A percentile compares a stretch with the other conserved stretches of the same genome.
phyloP scores from a whole-genome alignment of 257 asterid species.

The Solanum stenotomum region DNA sequence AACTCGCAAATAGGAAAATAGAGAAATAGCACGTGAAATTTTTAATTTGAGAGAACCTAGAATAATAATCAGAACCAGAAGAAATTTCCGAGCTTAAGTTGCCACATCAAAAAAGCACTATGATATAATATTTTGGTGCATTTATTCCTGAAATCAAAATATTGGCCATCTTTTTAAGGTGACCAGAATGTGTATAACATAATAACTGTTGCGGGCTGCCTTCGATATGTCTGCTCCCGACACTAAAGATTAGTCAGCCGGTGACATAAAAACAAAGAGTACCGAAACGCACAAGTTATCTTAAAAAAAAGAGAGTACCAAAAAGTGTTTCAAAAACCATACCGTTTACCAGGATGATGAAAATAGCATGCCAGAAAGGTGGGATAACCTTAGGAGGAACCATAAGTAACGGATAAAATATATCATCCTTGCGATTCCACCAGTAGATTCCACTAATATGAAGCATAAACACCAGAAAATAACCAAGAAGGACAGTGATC shows the following conservation, averaged over 20 bases:
- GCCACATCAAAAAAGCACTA: not conserved
- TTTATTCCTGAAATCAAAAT: not conserved
- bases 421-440: constrained; percentile 64
- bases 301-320: not conserved
- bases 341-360: constrained; percentile 79
- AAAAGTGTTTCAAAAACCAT: constrained; percentile 10
- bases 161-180: not conserved
- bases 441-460: constrained; percentile 72
- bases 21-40: not conserved
- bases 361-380: constrained; percentile 89
- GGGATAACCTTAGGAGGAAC: constrained; percentile 79
- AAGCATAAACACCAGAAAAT: constrained; percentile 42
- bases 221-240: not conserved
- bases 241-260: not conserved
- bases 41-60: not conserved
- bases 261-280: not conserved
- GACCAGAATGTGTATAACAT: not conserved
- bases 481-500: constrained; percentile 52
- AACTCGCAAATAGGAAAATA: not conserved
- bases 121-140: not conserved
- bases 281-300: not conserved
- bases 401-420: constrained; percentile 63
- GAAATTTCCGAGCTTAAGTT: not conserved
- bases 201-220: not conserved
- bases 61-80: not conserved